Evolutionary conservation across 768 basidiomycete species (phyloP), one percentile per base, ranked within the genome.

Genomic region (Mycena chlorophos): DNA sequence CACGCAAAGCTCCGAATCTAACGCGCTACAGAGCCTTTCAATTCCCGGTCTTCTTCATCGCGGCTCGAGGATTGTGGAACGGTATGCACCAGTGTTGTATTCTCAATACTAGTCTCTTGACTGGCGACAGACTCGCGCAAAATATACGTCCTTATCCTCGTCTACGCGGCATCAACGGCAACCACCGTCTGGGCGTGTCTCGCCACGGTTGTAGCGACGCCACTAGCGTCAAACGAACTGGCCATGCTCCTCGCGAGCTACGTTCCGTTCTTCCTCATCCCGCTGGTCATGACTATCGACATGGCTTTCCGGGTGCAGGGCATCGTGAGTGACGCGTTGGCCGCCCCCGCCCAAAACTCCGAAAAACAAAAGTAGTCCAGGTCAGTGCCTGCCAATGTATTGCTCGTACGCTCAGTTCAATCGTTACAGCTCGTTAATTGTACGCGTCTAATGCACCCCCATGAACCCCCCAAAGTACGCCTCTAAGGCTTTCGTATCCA

Each of bases 101-200:
- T n/a, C 34, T 20, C 12, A 43, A 19, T 19, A 46, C 13, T 13
- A 13, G 16, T 19, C 14, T 10, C 45, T 8, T 26, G 20, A 25
- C 26, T 46, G 22, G 13, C 40, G 16, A 5, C 62, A 87, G 85
- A 75, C 53, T 78, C 76, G 1, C 75, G 69, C 5, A 68, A 69
- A 14, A 79, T 86, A 42, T 88, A 87, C 65, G 72, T 82, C 13
- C 75, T 91, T 28, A 71, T 94, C 14, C 73, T 88, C 8, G 68
- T 86, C 26, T 94, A 94, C 69, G 89, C 78, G 26, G 87, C 89
- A 0, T 90, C 88, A 0, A 87, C 90, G 2, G 77, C 82, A 0
- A 94, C 90, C 0, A 92, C 91, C 0, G 86, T 87, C 14, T 69
- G 91, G 29, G 84, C 92, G 0, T 91, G 88, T 65, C 67, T 94